Evolutionary conservation across 176 grass and related monocot genomes (phyloP).

Genomic region (Oryza coarctata): DNA sequence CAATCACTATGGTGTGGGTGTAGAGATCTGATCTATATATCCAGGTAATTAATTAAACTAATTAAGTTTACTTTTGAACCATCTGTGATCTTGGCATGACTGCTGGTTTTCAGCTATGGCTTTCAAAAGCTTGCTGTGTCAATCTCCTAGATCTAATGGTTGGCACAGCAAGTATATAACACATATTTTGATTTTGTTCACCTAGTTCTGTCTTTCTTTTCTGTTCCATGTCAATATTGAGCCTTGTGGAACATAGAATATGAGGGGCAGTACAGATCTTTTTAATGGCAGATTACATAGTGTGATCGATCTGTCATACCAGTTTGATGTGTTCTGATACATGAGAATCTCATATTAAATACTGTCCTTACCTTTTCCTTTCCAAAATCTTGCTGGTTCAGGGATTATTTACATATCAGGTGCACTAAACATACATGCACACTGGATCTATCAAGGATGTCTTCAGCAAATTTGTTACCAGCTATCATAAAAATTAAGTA

Average conservation of each 20-base stretch:
- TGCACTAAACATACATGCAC: background rate
- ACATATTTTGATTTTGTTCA: background rate
- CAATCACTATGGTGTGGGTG: conserved; percentile 10
- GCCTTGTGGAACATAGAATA: conserved; percentile 28
- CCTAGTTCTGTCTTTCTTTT: background rate
- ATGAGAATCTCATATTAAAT: background rate
- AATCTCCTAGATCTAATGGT: conserved; percentile 8
- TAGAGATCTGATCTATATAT: conserved; percentile 35
- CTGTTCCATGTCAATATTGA: background rate
- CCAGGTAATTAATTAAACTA: conserved; percentile 30
- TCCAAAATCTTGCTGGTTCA: background rate
- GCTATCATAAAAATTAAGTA: background rate
- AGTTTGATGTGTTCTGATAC: background rate
- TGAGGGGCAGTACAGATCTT: background rate
- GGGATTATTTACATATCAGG: background rate
- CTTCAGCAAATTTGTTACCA: background rate
- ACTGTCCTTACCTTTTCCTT: background rate
- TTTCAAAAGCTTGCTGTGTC: conserved; percentile 9
- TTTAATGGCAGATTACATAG: background rate
- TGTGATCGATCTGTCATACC: background rate
- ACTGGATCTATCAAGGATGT: conserved; percentile 2
- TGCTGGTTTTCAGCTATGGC: background rate
- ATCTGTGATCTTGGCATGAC: conserved; percentile 6
- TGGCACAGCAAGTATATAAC: background rate
- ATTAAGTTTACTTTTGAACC: conserved; percentile 3